Base-by-base conservation (phyloP, 1,139 yeast species). In the Debaryomyces coudertii region DNA sequence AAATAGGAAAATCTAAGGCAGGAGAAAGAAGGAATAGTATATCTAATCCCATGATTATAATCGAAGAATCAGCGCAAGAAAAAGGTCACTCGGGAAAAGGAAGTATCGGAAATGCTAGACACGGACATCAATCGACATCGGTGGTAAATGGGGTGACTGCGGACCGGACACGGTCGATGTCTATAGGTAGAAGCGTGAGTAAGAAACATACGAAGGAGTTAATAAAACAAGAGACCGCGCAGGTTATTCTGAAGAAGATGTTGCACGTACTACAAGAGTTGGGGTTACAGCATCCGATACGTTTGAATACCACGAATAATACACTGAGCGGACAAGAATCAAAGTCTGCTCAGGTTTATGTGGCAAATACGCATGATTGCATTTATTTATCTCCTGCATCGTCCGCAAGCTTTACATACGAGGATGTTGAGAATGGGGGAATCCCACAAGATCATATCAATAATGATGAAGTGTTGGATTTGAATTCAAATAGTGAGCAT, bases 391-490 rank as follows among this genome's bases (percentile, higher is more conserved):
- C 77, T 1, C 76, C 79, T 4, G 70, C 79, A 1, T 60, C 67
- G 16, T 66, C 76, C 3, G 71, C 77, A 16, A 69, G 76, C 49
- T 72, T 69, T 49, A 71, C 77, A 8, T 73, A 73, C 53, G 79
- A 73, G 49, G 80, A 75, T 48, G 75, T 65, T 11, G 79, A 73
- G 48, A 71, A 71, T 52, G 79, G 73, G 6, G 71, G 72, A 1
- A 57, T 54, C 6, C 54, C 55, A 4, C 40, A 40, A 25, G 40
- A 33, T 24, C 35, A 18, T 23, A 47, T 38, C 11, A 49, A 43
- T 12, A 23, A 40, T 18, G 47, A 45, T 2, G 47, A 45, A 2
- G 46, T 41, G 3, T 43, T 37, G 22, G 42, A 47, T n/a, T 39
- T 40, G 12, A 47, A 40, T 2, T 37, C 39, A 2, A 41, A 23